Evolutionary conservation across 345 rosid genomes (phyloP), one percentile per base, ranked within the genome.

Genomic region (Citrus medica): DNA sequence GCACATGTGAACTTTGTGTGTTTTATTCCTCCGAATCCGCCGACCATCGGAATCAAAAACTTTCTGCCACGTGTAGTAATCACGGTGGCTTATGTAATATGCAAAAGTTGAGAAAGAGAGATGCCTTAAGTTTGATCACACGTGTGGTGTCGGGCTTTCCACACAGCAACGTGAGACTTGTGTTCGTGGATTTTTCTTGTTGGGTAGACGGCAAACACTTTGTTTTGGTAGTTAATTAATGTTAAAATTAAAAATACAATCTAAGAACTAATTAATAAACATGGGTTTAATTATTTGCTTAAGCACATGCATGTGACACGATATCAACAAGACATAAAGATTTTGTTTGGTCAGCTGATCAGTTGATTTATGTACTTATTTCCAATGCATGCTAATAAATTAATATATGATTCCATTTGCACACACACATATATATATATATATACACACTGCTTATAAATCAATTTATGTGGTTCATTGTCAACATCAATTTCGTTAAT

Each of bases 151-250:
- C 77, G 65, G 69, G 55, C 67, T 32, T 28, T 14, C 35, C 40
- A 32, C 62, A 24, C 38, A 19, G 27, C 81, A 59, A 73, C 48
- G 69, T 81, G 55, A 71, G 81, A 61, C 51, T 9, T 7, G 30
- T 66, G 67, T 21, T 40, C 81, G 77, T 76, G 79, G 77, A 64
- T 70, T 79, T 78, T 75, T 62, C 63, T 65, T 78, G 81, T 58
- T 85, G 84, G 82, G 79, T 56, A 32, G 75, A 75, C 79, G 79
- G 81, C 76, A 33, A 66, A 58, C 82, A 67, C 55, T 78, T 71
- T 46, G 8, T 2, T 46, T 13, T 13, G 17, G 51, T 13, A 3
- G 51, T 12, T 13, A 46, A 46, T 46, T 71, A 21, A 60, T n/a
- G 35, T 33, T 25, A 66, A 33, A 30, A 17, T 22, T 35, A 8